These are phyloP conservation scores for Diplodia sapinea DNA, from an alignment of 2,329 filamentous ascomycete species.

Conservation along the genomic window DNA sequence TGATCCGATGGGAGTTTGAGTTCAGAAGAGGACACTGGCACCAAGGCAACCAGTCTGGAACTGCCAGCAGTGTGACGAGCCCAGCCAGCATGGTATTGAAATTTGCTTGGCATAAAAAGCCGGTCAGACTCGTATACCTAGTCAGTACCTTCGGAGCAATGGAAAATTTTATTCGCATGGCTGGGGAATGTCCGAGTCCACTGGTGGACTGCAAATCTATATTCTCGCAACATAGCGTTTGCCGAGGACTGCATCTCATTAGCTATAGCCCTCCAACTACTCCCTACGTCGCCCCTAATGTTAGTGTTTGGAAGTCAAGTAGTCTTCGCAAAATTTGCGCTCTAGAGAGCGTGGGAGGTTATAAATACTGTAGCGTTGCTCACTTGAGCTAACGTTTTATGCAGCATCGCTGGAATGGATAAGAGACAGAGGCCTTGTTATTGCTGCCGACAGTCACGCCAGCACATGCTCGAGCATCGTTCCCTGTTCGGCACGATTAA, in stretches of 20 bases:
- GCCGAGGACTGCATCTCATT: neutral
- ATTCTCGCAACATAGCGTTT: neutral
- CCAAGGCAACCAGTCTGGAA: neutral
- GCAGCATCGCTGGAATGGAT: neutral
- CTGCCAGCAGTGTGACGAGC: neutral
- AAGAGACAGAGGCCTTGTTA: neutral
- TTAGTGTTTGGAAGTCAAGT: neutral
- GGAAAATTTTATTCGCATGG: neutral
- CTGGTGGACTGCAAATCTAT: neutral
- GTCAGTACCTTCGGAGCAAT: neutral
- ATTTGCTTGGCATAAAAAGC: neutral
- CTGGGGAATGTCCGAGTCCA: neutral
- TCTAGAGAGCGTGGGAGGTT: too few relatives aligned
- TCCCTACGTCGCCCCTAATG: neutral
- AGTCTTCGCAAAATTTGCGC: neutral
- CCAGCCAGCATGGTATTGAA: neutral
- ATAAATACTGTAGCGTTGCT: neutral
- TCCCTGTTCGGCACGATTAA: neutral
- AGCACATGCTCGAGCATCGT: neutral
- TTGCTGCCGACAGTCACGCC: too few relatives aligned
- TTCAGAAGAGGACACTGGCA: neutral
- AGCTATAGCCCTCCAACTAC: neutral
- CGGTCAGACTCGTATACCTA: neutral
- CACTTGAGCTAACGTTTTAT: neutral
- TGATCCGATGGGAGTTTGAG: neutral